Conservation (phyloP, 495 filamentous ascomycete species). For the Trichoderma reesei region DNA sequence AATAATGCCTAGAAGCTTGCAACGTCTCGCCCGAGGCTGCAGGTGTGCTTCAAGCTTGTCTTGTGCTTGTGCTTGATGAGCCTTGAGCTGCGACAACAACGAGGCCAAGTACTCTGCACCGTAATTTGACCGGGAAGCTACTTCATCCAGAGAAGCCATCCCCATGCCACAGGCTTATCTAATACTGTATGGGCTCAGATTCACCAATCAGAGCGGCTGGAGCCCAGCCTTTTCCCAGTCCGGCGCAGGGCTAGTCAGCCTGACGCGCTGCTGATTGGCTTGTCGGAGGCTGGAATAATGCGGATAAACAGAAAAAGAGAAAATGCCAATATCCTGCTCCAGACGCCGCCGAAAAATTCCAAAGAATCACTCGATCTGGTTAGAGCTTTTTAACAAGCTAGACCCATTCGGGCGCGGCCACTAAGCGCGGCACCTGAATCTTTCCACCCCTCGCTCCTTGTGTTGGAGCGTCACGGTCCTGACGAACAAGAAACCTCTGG, state of each 20-base stretch:
- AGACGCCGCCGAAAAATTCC: background rate
- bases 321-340: no score
- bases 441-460: slow-evolving; percentile 15
- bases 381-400: background rate
- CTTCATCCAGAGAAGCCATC: background rate
- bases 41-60: no score
- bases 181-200: background rate
- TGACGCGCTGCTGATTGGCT: background rate
- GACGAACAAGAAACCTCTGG: slow-evolving; percentile 17
- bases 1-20: no score
- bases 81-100: no score
- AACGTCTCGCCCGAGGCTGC: no score
- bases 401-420: background rate
- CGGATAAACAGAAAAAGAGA: background rate
- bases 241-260: slow-evolving; percentile 4
- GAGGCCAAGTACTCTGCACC: no score
- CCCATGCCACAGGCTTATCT: background rate
- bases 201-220: background rate
- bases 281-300: background rate
- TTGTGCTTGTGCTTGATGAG: no score
- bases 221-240: background rate
- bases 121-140: background rate
- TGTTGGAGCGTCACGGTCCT: slow-evolving; percentile 18
- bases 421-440: slow-evolving; percentile 12
- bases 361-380: background rate